A percentile compares a stretch with the other conserved stretches of the same genome.
Conservation (phyloP, 2,329 filamentous ascomycete species). For the Sarocladium kiliense region DNA sequence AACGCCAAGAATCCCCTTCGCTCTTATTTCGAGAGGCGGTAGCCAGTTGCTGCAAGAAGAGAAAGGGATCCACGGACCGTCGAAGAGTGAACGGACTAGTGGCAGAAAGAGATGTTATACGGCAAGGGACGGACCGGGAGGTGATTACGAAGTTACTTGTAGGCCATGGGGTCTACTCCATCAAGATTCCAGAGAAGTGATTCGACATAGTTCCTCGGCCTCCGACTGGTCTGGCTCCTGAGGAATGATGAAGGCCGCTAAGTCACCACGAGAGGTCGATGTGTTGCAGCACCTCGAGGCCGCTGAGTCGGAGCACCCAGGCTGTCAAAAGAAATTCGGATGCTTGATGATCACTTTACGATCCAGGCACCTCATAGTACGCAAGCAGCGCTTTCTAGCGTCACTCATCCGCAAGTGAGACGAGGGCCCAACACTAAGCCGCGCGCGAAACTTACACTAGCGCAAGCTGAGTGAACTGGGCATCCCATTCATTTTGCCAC, state of each 20-base stretch:
- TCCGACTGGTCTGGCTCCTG: slow-evolving; percentile 1
- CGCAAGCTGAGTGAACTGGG: no score
- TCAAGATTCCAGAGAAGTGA: slow-evolving; percentile 8
- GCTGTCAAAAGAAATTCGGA: no score
- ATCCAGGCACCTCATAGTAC: no score
- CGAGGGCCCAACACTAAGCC: no score
- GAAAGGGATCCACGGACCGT: slow-evolving; percentile 4
- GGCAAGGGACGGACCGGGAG: slow-evolving; percentile 10
- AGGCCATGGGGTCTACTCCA: slow-evolving; percentile 10
- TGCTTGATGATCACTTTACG: no score
- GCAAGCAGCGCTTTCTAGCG: no score
- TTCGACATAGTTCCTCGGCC: slow-evolving; percentile 9
- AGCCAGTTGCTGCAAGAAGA: slow-evolving; percentile 31
- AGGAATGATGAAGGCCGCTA: neutral
- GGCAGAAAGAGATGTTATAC: slow-evolving; percentile 9
- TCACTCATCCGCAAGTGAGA: no score
- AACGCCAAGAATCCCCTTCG: no score
- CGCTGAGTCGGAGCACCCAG: neutral
- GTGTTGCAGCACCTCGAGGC: neutral
- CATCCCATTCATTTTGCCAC: no score
- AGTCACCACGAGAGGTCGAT: neutral
- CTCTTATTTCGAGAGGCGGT: no score
- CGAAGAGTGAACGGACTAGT: slow-evolving; percentile 3
- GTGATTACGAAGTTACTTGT: slow-evolving; percentile 10
- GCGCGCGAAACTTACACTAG: no score